phyloP scores from a whole-genome alignment of 306 rosid genomes.

The Cercis canadensis region DNA sequence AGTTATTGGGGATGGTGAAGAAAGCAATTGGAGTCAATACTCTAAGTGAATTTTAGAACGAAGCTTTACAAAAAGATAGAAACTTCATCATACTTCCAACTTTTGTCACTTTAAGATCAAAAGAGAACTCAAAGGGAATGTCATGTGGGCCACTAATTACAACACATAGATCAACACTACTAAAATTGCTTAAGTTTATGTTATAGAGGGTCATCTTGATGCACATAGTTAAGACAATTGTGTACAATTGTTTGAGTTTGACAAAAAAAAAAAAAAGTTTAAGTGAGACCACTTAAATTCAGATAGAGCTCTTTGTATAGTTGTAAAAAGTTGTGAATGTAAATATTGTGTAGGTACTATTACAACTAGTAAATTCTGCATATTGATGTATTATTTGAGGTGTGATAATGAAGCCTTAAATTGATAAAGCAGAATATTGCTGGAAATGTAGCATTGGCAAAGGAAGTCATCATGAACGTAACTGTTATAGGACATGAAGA shows the following conservation, averaged over 20 bases:
- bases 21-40: conserved; percentile 54
- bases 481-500: conserved; percentile 35
- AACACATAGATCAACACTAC: conserved; percentile 6
- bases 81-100: conserved; percentile 63
- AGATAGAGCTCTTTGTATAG: no score
- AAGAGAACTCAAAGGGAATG: conserved; percentile 54
- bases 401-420: conserved; percentile 46
- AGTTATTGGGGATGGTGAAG: conserved; percentile 64
- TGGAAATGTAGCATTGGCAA: conserved; percentile 58
- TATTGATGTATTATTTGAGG: conserved; percentile 21
- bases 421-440: conserved; percentile 46
- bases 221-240: no score
- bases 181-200: conserved; percentile 24
- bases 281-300: background rate
- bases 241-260: no score
- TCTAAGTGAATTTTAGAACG: conserved; percentile 50
- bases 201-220: conserved; percentile 27
- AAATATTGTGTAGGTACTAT: no score
- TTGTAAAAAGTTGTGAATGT: no score
- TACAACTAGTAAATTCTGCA: background rate
- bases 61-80: conserved; percentile 71
- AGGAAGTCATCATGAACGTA: conserved; percentile 58
- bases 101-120: conserved; percentile 86
- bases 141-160: conserved; percentile 53
- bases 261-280: no score